Base-by-base conservation (phyloP, 140 eudicot genomes). In the Ambrosia hybrid region DNA sequence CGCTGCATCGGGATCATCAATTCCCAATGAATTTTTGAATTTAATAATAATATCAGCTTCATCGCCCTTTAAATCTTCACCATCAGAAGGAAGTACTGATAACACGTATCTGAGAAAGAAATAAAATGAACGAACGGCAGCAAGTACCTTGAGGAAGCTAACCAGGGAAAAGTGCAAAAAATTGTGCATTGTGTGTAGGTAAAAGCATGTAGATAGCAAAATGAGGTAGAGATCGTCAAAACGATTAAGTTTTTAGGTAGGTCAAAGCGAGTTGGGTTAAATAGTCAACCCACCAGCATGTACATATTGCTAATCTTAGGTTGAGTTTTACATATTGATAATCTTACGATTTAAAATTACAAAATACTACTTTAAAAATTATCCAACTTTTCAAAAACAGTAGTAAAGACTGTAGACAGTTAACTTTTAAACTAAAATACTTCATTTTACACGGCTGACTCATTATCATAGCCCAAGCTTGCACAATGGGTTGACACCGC, bases 1-100 rank as follows among this genome's bases (percentile, higher is more conserved):
- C 48, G 99, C 99, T 55, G 99, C 99, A 86, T 95, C 99, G 7
- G 99, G 99, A 53, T 95, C 99, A 78, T 95, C 99, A 39, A 95
- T 91, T 14, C 99, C 99, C 83, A 95, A 68, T 5, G 96, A 83
- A 74, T 70, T 82, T 82, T 95, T 95, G 73, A 91, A 95, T 63
- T 86, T 83, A 51, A 83, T 82, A 12, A 95, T 91, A 51, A 83
- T 71, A 37, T 86, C 91, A 63, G 96, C 96, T 77, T 95, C 99
- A 67, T 86, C 74, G 12, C 99, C 99, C 79, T 84, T 95, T 49
- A 91, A 83, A 74, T 88, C 88, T 83, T 91, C 96, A 81, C 67
- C 82, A 60, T 82, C 91, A 46, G 96, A 78, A 74, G 99, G 97
- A 70, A 95, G 85, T 58, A 88, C 86, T 15, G 96, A 82, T 41